Conservation (phyloP, 768 basidiomycete genomes). For the Tulasnella sp. region DNA sequence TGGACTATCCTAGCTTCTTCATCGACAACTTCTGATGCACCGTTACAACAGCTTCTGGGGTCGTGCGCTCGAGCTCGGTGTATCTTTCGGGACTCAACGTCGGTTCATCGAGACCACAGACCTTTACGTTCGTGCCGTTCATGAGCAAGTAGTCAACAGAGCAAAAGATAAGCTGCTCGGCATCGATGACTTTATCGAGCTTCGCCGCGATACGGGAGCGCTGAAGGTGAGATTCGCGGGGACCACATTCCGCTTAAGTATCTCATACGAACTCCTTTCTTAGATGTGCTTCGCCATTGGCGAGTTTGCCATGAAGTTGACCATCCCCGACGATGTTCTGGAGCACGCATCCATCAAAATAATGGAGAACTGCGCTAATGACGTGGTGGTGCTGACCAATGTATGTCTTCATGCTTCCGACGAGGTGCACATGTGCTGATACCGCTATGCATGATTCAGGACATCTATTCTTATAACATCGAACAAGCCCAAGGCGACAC, state of each 20-base stretch:
- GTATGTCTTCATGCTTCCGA: constrained; percentile 9
- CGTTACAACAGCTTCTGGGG: constrained; percentile 17
- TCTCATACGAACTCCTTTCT: neutral
- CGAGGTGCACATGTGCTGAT: neutral
- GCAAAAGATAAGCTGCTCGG: constrained; percentile 13
- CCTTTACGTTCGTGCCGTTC: constrained; percentile 20
- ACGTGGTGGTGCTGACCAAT: constrained; percentile 19
- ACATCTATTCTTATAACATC: constrained; percentile 44
- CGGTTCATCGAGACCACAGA: constrained; percentile 20
- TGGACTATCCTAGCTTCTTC: neutral
- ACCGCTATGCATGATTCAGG: constrained; percentile 28
- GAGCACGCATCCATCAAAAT: constrained; percentile 16
- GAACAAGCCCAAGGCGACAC: constrained; percentile 19
- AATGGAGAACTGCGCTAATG: constrained; percentile 14
- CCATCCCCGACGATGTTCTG: constrained; percentile 18
- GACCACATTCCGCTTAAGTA: neutral
- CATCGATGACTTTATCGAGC: constrained; percentile 20
- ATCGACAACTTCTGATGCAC: neutral
- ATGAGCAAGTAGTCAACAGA: constrained; percentile 22
- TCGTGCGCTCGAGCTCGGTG: neutral
- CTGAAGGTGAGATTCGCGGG: constrained; percentile 3
- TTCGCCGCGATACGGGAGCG: constrained; percentile 22
- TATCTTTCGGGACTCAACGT: neutral
- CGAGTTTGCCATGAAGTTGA: constrained; percentile 13
- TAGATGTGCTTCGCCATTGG: constrained; percentile 17